Base-by-base conservation (phyloP, 2,329 filamentous ascomycete genomes). In the Arthrobotrys conoides region DNA sequence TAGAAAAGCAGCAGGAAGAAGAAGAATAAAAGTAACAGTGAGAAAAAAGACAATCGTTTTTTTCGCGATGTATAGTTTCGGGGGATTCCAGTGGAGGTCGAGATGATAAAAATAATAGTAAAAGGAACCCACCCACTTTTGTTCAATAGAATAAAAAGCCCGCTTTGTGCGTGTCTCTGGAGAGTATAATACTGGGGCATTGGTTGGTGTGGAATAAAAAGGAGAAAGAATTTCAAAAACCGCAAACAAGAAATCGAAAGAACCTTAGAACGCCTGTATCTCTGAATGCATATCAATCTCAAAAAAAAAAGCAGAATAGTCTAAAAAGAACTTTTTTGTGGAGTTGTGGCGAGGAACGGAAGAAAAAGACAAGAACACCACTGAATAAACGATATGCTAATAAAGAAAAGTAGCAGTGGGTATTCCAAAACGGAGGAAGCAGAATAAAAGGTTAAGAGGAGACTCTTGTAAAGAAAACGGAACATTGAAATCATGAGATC, bases 181-280 rank as follows among this genome's bases (percentile, higher is more conserved):
- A 44, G 57, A 59, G 44, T 67, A 61, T 67, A 61, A 51, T 66
- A 69, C 30, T 51, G 20, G 38, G 64, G 65, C 46, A 8, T 68
- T n/a, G 57, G 41, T 36, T 61, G 38, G n/a, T 44, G 48, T 36
- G 30, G 16, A 24, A 20, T 44, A 64, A 24, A 33, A 30, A 24
- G 18, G 3, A 61, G n/a, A 33, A 53, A 24, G 16, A 61, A 67
- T n/a, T 66, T 59, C 51, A 41, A 41, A 48, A 57, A 67, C 33
- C 36, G 24, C 38, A 44, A 51, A 27, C 5, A 49, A 46, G 46
- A 61, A 36, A 64, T 24, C 27, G 61, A 69, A 27, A 22, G 41
- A 64, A 67, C 69, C 75, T 16, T 57, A 65, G 38, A 78, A 78
- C 75, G 75, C 75, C 75, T 70, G 68, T 78, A 64, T 78, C 68